These are phyloP conservation scores for Coffea canephora DNA, from an alignment of 257 asterid genomes.

Conservation along the genomic window DNA sequence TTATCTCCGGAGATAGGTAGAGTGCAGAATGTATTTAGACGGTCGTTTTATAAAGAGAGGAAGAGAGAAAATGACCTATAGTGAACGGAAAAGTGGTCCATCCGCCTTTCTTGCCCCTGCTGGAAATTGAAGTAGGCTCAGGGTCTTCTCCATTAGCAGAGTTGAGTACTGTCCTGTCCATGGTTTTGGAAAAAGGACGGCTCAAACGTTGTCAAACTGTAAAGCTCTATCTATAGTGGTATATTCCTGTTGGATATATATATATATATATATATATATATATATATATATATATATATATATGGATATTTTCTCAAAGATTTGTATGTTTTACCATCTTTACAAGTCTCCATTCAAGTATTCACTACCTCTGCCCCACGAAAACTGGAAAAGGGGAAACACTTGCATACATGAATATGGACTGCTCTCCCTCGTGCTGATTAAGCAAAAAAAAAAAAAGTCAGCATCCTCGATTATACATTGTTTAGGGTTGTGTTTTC, in stretches of 20 bases:
- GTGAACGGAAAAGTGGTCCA: conserved; percentile 14
- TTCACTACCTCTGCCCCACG: neutral
- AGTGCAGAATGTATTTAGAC: too few relatives aligned
- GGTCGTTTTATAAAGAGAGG: too few relatives aligned
- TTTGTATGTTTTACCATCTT: neutral
- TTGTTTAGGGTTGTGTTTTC: conserved; percentile 1
- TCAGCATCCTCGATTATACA: neutral
- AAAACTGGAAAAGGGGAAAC: neutral
- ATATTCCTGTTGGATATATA: neutral
- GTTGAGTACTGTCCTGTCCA: conserved; percentile 2
- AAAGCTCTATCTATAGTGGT: neutral
- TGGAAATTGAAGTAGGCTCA: neutral
- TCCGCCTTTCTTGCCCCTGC: conserved; percentile 9
- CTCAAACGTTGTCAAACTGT: neutral
- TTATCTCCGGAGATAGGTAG: neutral
- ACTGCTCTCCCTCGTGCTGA: neutral
- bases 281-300: neutral
- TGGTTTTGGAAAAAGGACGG: neutral
- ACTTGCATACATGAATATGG: neutral
- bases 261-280: neutral
- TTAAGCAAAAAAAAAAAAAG: neutral
- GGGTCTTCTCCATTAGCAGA: neutral
- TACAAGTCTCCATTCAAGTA: neutral
- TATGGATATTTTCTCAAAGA: neutral
- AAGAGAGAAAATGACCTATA: conserved; percentile 7